These are phyloP conservation scores for Spizellomyces sp. DNA, from an alignment of 192 early-diverging fungal genomes.

Conservation along the genomic window DNA sequence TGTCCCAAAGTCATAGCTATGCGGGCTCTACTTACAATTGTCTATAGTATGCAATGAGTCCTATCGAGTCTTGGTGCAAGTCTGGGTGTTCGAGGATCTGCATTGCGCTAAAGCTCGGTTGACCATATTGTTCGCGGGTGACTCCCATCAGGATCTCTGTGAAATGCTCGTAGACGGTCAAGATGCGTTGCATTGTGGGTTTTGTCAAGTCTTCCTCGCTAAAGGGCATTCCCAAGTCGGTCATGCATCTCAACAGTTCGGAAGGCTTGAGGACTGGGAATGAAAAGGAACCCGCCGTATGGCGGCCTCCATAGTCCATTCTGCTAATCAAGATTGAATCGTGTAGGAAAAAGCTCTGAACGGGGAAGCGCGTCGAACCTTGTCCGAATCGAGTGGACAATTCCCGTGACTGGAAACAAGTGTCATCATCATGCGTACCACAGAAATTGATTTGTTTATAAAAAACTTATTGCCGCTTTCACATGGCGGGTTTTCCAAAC, in stretches of 20 bases:
- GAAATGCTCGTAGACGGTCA: conserved; percentile 73
- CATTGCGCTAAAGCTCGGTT: conserved; percentile 35
- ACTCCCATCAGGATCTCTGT: conserved; percentile 70
- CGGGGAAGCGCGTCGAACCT: too few species aligned
- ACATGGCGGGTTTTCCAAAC: too few species aligned
- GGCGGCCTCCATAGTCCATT: conserved; percentile 14
- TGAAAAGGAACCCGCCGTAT: conserved; percentile 31
- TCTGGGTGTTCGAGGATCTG: conserved; percentile 56
- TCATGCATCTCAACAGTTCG: conserved; percentile 76
- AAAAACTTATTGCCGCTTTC: too few species aligned
- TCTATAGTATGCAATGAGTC: conserved; percentile 65
- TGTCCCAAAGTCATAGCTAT: not conserved
- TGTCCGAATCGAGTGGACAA: too few species aligned
- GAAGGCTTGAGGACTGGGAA: conserved; percentile 74
- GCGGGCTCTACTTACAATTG: conserved; percentile 50
- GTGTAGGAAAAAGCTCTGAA: too few species aligned
- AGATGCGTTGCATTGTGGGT: conserved; percentile 68
- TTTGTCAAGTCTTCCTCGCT: conserved; percentile 72
- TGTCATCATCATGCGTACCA: too few species aligned
- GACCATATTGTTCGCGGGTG: conserved; percentile 53
- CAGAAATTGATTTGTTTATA: too few species aligned
- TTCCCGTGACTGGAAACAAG: too few species aligned
- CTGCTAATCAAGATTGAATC: too few species aligned
- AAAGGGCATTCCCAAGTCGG: conserved; percentile 74
- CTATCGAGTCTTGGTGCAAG: conserved; percentile 65